Percentiles rank a stretch among this genome's conserved stretches.
Conservation (phyloP, 2,329 filamentous ascomycete genomes). For the Hysterium pulicare region DNA sequence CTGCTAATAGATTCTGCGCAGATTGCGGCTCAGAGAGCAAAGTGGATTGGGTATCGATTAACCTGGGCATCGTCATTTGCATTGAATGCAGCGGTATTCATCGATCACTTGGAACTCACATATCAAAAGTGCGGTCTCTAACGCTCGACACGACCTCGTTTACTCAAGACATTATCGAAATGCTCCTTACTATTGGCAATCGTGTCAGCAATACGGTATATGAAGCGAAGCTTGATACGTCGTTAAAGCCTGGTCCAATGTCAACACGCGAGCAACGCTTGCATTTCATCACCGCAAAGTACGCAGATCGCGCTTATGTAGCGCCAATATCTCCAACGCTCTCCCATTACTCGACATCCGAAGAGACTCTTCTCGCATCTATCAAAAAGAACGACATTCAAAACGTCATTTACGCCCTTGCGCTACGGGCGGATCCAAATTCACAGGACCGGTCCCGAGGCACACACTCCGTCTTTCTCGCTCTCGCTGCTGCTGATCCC, state of each 20-base stretch:
- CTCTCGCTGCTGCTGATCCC: conserved; percentile 87
- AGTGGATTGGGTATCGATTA: conserved; percentile 99
- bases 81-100: conserved; percentile 99
- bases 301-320: conserved; percentile 79
- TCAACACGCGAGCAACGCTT: conserved; percentile 86
- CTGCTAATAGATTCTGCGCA: conserved; percentile 89
- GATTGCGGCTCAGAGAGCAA: conserved; percentile 90
- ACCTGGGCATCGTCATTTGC: conserved; percentile 91
- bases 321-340: conserved; percentile 72
- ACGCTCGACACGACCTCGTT: conserved; percentile 96
- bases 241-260: conserved; percentile 68
- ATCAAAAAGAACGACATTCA: conserved; percentile 97
- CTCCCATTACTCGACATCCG: conserved; percentile 72
- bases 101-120: conserved; percentile 91
- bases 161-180: conserved; percentile 92
- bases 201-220: conserved; percentile 94
- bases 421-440: conserved; percentile 84
- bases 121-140: conserved; percentile 92
- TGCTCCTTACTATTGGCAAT: conserved; percentile 88
- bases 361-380: conserved; percentile 85
- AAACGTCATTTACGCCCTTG: conserved; percentile 85
- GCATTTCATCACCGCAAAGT: conserved; percentile 94
- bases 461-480: conserved; percentile 86
- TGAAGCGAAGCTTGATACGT: conserved; percentile 78
- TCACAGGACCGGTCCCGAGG: conserved; percentile 72